These are phyloP conservation scores for Fraxinus latifolia DNA, from an alignment of 305 asterid genomes.

Conservation along the genomic window DNA sequence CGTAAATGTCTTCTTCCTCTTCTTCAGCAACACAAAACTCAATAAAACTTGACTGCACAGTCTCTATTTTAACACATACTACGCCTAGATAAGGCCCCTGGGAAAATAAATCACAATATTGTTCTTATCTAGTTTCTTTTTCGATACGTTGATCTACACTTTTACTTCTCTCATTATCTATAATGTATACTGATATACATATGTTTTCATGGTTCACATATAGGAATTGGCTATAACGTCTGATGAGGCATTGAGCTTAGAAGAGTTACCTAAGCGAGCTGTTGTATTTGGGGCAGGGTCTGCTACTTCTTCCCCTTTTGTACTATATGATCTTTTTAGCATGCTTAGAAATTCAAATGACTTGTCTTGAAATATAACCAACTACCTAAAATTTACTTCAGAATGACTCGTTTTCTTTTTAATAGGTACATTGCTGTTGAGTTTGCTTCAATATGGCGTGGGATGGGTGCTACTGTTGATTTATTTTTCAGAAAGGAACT, in stretches of 20 bases:
- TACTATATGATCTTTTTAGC: conserved; percentile 16
- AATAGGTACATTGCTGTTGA: conserved; percentile 95
- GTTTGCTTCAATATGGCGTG: conserved; percentile 99
- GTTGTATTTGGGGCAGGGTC: conserved; percentile 94
- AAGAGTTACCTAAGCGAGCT: conserved; percentile 86
- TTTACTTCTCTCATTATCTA: conserved; percentile 10
- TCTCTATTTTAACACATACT: not conserved
- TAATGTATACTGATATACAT: not conserved
- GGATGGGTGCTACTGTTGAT: conserved; percentile 91
- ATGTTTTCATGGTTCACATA: conserved; percentile 10
- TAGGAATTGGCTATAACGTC: conserved; percentile 95
- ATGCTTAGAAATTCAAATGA: conserved; percentile 17
- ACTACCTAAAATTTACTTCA: not conserved
- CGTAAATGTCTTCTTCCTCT: not conserved
- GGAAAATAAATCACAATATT: not conserved
- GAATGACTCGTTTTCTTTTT: not conserved
- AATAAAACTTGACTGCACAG: not conserved
- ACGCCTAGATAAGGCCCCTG: not conserved
- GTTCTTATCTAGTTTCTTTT: not conserved
- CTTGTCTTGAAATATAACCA: not conserved
- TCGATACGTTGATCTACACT: not conserved
- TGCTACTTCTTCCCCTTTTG: conserved; percentile 22
- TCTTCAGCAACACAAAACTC: not conserved
- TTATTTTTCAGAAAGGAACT: conserved; percentile 87
- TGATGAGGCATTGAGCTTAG: conserved; percentile 98